Evolutionary conservation across 2,329 filamentous ascomycete species (phyloP), one percentile per base, ranked within the genome.

Genomic region (Emergomyces orientalis): DNA sequence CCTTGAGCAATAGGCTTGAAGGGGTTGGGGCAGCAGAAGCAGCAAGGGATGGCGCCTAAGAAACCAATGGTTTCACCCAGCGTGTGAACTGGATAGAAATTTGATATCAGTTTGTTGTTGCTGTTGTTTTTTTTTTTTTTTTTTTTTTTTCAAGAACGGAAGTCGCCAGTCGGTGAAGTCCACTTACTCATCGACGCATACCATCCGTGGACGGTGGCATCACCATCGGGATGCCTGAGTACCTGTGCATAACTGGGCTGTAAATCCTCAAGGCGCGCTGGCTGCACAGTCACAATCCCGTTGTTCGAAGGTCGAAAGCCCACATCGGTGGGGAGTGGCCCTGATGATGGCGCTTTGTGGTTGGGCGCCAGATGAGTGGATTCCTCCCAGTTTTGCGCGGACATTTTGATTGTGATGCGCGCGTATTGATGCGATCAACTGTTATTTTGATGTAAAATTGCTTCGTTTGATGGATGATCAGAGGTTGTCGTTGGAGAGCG

Each of bases 1-100:
- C 94, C 94, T 79, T 97, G 94, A 62, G 84, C 80, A 64, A 99
- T 93, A 57, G 86, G 87, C 80, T 95, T 96, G 84, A 92, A 97
- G 2, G 93, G 94, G 79, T 99, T 99, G 59, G 94, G 94, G 80
- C 89, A 97, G 78, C 87, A 81, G 73, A 96, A 78, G 75, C 92
- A 96, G 85, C 92, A 96, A 4, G 94, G 94, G 68, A 97, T 82
- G 22, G 94, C 91, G 59, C 94, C 94, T 27, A 89, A 72, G 55
- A 86, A 88, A 69, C 94, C 94, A 62, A 97, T 81, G 69, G 83
- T 80, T 60, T 83, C 74, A 67, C 94, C 94, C 8, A 97, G 79
- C 19, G 79, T 76, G 74, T 93, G 89, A 76, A 95, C 85, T 63
- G 68, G 65, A 69, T 41, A 19, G 11, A 37, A 27, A 58, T 66